These are phyloP conservation scores for Psilocybe cubensis DNA, from an alignment of 768 basidiomycete species.

Conservation along the genomic window DNA sequence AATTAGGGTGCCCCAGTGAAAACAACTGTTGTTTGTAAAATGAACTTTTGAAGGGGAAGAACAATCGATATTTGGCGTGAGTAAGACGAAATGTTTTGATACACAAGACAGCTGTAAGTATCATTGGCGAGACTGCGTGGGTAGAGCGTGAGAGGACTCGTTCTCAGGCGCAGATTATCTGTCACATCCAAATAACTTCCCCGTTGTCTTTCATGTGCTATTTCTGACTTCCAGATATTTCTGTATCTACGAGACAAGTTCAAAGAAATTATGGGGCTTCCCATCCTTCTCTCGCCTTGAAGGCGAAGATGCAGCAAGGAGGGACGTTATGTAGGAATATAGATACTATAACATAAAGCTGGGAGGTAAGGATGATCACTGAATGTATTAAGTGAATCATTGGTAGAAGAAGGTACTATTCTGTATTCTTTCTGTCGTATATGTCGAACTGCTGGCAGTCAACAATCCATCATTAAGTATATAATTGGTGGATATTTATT, in stretches of 20 bases:
- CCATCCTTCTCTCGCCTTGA: no score
- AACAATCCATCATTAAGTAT: background rate
- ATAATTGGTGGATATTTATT: background rate
- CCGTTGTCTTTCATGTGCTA: background rate
- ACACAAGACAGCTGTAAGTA: background rate
- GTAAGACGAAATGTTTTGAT: background rate
- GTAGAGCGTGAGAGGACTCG: background rate
- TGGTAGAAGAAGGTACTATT: background rate
- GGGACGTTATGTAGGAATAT: no score
- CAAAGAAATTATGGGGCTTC: no score
- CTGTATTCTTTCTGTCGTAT: background rate
- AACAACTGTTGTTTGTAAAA: no score
- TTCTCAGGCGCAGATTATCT: background rate
- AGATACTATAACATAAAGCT: no score
- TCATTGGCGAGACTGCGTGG: background rate
- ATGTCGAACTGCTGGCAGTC: background rate
- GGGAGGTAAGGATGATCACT: no score
- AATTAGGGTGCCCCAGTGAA: no score
- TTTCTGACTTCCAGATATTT: background rate
- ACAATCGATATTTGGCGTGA: background rate
- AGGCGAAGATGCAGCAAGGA: no score
- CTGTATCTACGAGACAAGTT: no score
- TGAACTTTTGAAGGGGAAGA: background rate
- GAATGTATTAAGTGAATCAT: no score
- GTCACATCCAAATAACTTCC: background rate